Percentiles rank a stretch among this genome's conserved stretches.
Evolutionary conservation across 495 filamentous ascomycete species (phyloP).

Genomic region (Neurospora sp.): DNA sequence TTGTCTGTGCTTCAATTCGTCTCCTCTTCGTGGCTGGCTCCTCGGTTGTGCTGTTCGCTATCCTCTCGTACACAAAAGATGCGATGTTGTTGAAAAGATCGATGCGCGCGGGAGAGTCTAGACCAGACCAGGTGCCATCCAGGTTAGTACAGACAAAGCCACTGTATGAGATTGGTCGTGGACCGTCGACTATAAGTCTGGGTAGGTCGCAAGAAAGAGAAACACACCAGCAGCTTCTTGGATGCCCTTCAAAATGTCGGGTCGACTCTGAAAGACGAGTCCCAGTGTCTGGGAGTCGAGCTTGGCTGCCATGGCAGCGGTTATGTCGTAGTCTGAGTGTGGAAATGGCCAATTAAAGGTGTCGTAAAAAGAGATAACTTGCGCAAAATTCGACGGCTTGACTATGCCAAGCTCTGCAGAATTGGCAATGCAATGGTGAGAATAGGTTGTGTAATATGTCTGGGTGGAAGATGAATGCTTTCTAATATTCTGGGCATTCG

Average conservation of each 20-base stretch:
- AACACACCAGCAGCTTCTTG: conserved; percentile 33
- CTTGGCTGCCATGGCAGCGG: conserved; percentile 26
- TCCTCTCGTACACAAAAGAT: conserved; percentile 32
- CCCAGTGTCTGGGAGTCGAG: conserved; percentile 33
- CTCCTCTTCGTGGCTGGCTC: conserved; percentile 39
- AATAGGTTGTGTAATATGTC: neutral
- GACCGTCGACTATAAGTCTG: neutral
- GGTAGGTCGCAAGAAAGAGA: neutral
- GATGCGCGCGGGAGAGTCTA: conserved; percentile 35
- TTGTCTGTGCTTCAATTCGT: conserved; percentile 31
- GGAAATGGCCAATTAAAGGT: neutral
- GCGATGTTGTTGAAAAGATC: conserved; percentile 46
- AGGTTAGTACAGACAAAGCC: neutral
- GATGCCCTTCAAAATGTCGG: conserved; percentile 36
- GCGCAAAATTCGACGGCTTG: neutral
- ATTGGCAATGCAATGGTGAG: neutral
- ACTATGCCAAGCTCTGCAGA: neutral
- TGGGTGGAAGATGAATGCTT: neutral
- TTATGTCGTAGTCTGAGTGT: neutral
- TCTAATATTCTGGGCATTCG: neutral
- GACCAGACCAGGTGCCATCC: neutral
- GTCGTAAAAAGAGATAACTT: neutral
- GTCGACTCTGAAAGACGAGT: conserved; percentile 33
- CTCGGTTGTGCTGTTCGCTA: conserved; percentile 13
- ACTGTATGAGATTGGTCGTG: neutral